Evolutionary conservation across 805 yeast species (phyloP).

Genomic region (Blastobotrys chiropterorum): DNA sequence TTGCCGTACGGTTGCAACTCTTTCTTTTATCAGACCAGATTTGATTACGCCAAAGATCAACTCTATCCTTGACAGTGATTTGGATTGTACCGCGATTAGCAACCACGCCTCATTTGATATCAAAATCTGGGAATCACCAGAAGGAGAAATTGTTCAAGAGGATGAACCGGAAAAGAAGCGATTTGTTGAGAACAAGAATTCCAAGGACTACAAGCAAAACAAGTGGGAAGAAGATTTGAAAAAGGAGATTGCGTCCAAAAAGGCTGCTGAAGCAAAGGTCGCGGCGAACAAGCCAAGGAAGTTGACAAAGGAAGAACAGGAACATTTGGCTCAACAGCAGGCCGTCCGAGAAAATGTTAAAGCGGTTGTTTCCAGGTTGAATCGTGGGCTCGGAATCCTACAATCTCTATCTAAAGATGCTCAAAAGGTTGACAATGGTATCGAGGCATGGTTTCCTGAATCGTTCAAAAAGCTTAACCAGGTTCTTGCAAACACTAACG

Average conservation of each 20-base stretch:
- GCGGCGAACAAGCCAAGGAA: constrained; percentile 37
- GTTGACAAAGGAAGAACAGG: constrained; percentile 73
- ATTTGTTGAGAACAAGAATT: constrained; percentile 54
- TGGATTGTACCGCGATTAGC: constrained; percentile 34
- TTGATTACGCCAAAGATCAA: constrained; percentile 47
- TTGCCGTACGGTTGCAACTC: constrained; percentile 32
- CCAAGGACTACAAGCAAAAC: constrained; percentile 76
- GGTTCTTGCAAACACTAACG: constrained; percentile 24
- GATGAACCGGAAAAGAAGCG: constrained; percentile 32
- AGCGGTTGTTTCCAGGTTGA: constrained; percentile 32
- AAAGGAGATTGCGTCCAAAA: constrained; percentile 61
- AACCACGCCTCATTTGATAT: constrained; percentile 45
- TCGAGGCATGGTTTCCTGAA: constrained; percentile 62
- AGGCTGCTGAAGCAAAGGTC: constrained; percentile 23
- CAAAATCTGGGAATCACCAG: constrained; percentile 60
- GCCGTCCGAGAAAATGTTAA: constrained; percentile 45
- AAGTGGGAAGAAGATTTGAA: constrained; percentile 88
- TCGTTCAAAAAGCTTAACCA: constrained; percentile 44
- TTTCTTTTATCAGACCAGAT: constrained; percentile 53
- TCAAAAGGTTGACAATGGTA: constrained; percentile 55
- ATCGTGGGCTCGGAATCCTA: constrained; percentile 49
- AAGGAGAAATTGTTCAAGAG: constrained; percentile 59
- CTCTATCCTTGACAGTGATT: constrained; percentile 37
- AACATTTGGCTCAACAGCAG: constrained; percentile 59
- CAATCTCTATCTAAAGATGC: constrained; percentile 47